Evolutionary conservation across 2,329 filamentous ascomycete genomes (phyloP).

Genomic region (Penicillium digitatum): DNA sequence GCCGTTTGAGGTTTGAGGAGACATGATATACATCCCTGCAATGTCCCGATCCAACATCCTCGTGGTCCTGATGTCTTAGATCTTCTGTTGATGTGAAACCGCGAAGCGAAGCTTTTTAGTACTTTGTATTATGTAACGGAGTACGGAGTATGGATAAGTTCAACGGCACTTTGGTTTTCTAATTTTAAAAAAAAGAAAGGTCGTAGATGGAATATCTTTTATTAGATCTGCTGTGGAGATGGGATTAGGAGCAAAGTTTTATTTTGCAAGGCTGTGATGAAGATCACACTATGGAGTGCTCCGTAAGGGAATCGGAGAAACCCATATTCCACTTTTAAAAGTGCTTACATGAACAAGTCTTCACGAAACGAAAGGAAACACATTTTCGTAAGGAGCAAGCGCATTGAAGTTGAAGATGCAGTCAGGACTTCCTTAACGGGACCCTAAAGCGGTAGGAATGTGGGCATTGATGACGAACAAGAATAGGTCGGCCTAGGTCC

Average conservation of each 20-base stretch:
- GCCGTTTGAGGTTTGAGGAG: neutral
- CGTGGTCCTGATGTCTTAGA: neutral
- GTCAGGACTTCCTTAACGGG: neutral
- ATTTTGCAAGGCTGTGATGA: too few species aligned
- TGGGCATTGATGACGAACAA: neutral
- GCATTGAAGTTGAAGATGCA: neutral
- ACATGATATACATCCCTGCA: neutral
- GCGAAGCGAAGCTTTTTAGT: neutral
- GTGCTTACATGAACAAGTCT: neutral
- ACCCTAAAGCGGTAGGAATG: neutral
- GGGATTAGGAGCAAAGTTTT: too few species aligned
- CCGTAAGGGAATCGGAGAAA: neutral
- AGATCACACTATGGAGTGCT: too few species aligned
- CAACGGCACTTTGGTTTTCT: neutral
- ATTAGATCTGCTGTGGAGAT: conserved; percentile 1
- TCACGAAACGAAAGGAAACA: neutral
- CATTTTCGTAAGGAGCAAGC: neutral
- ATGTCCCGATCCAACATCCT: neutral
- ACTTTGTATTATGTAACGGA: too few species aligned
- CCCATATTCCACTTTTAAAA: neutral
- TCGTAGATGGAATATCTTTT: too few species aligned
- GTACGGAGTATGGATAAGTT: neutral
- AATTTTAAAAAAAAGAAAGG: too few species aligned
- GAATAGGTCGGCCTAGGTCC: too few species aligned
- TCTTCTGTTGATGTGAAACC: neutral